A percentile compares a stretch with the other conserved stretches of the same genome.
Conservation (phyloP, 225 moss, liverwort and hornwort genomes). For the Ulota crispa region DNA sequence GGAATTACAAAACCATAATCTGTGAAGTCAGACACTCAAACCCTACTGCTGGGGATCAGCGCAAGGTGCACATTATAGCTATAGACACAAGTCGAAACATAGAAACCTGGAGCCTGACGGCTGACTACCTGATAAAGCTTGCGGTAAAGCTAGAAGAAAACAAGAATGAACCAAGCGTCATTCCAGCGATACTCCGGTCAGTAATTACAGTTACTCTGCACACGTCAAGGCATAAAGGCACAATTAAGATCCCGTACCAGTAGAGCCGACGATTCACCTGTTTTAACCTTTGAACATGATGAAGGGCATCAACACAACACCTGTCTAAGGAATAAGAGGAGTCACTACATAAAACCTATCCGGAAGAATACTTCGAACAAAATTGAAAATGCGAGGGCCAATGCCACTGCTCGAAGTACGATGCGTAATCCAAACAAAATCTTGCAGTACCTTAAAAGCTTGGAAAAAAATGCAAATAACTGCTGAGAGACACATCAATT, state of each 20-base stretch:
- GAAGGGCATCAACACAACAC: not conserved
- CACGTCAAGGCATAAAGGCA: slow-evolving; percentile 19
- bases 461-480: not conserved
- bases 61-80: slow-evolving; percentile 26
- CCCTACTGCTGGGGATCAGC: slow-evolving; percentile 28
- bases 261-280: too few relatives aligned
- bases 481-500: not conserved
- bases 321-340: not conserved
- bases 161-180: slow-evolving; percentile 24
- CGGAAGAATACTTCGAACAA: not conserved
- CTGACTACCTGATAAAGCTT: slow-evolving; percentile 32
- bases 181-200: slow-evolving; percentile 36
- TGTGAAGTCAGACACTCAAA: slow-evolving; percentile 35
- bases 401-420: too few relatives aligned
- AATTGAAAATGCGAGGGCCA: not conserved
- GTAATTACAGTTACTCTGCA: slow-evolving; percentile 48
- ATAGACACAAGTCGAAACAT: slow-evolving; percentile 30
- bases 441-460: not conserved
- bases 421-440: too few relatives aligned
- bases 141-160: slow-evolving; percentile 34
- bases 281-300: not conserved
- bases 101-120: slow-evolving; percentile 30
- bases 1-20: slow-evolving; percentile 51
- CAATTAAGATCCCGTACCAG: not conserved
- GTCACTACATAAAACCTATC: not conserved